Evolutionary conservation across 768 basidiomycete genomes (phyloP).

Genomic region (Agaricus blazei): DNA sequence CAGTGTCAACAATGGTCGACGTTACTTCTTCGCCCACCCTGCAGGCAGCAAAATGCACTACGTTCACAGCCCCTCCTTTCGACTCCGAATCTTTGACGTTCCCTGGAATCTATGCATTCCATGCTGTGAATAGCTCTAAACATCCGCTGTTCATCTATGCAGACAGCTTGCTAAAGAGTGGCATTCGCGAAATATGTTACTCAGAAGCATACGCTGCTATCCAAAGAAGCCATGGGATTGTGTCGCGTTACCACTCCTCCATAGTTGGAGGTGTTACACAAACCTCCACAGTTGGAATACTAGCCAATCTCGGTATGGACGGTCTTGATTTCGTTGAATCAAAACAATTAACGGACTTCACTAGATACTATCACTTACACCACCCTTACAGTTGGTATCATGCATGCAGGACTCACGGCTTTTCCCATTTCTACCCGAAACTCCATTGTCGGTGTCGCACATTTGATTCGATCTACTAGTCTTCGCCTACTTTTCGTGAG

Average conservation of each 20-base stretch:
- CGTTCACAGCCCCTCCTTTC: not conserved
- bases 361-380: constrained; percentile 22
- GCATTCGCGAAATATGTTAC: not conserved
- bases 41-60: not conserved
- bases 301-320: not conserved
- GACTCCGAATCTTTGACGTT: not conserved
- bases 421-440: constrained; percentile 39
- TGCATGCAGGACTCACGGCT: constrained; percentile 31
- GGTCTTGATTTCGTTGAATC: not conserved
- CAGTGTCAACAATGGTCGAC: not conserved
- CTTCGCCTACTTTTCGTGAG: constrained; percentile 20
- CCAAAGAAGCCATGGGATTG: not conserved
- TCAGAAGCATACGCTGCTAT: not conserved
- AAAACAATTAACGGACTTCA: not conserved
- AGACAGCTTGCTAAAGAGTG: not conserved
- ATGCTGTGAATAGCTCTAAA: not conserved
- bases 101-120: not conserved
- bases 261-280: not conserved
- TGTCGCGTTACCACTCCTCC: not conserved
- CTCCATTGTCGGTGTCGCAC: constrained; percentile 38
- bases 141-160: not conserved
- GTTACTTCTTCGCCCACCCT: not conserved
- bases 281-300: not conserved
- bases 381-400: constrained; percentile 22
- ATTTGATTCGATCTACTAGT: constrained; percentile 27